Base-by-base conservation (phyloP, 306 rosid species). In the Quercus parvula region DNA sequence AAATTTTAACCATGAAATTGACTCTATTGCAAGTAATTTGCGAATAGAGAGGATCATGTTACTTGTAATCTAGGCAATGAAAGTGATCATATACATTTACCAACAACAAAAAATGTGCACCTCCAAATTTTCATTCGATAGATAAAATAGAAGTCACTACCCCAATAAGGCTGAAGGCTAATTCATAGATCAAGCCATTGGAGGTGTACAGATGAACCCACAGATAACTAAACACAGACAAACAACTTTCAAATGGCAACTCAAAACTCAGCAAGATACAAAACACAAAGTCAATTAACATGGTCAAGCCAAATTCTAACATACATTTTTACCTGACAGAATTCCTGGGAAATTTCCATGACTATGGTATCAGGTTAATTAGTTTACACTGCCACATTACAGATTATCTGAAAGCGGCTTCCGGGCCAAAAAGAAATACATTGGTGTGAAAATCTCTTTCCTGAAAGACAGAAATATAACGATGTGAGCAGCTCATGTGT, bases 361-460 rank as follows among this genome's bases (percentile, higher is more conserved):
- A 30, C 76, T 15, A 61, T 64, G 75, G 57, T 56, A 30, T 25
- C 78, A 67, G 73, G 27, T 79, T 70, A 33, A 31, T 6, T 27
- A 28, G 22, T 30, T 17, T 27, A 67, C 73, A 31, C 49, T 27
- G 55, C 75, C 62, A 59, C 1, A 27, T 77, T 73, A 86, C 78
- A 84, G 75, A 46, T 76, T 80, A 1, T 71, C 88, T 25, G 91
- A 82, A 51, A 58, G 70, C 11, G 97, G 96, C 89, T 95, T 95
- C 82, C 88, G 86, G 3, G 88, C 99, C 92, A 95, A 76, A 86
- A 95, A 95, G 94, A 95, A 95, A 82, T 95, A 95, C 94, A 91
- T 79, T 18, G 99, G 98, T 5, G 99, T 95, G 86, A 95, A 95
- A 71, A 95, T 93, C 85, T 91, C 99, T 74, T 56, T 93, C 94